phyloP scores from a whole-genome alignment of 495 filamentous ascomycete species.

The Copromyces sp. region DNA sequence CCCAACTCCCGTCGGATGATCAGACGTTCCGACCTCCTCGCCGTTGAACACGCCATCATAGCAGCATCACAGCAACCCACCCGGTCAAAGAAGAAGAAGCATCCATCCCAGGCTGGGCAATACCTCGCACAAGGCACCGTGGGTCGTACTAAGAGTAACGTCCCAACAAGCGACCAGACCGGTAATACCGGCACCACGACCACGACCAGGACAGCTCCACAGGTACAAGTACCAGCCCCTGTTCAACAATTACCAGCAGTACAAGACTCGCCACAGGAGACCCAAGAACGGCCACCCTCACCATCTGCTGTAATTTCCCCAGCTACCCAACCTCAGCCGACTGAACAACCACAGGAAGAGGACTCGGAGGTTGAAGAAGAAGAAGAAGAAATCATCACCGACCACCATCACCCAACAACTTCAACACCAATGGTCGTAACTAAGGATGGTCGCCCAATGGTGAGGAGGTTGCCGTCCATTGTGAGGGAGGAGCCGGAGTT shows the following conservation, averaged over 20 bases:
- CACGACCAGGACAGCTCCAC: background rate
- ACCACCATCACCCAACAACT: background rate
- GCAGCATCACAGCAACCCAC: conserved; percentile 39
- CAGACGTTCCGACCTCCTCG: conserved; percentile 23
- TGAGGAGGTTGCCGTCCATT: conserved; percentile 49
- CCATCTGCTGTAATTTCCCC: conserved; percentile 11
- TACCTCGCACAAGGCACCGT: conserved; percentile 30
- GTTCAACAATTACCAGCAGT: background rate
- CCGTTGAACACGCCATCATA: conserved; percentile 29
- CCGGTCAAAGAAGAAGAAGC: conserved; percentile 44
- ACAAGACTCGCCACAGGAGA: background rate
- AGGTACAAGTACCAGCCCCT: background rate
- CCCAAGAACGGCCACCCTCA: conserved; percentile 6
- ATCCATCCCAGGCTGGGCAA: conserved; percentile 19
- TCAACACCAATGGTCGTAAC: background rate
- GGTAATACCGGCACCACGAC: conserved; percentile 21
- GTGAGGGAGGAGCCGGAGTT: conserved; percentile 52
- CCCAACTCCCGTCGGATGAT: conserved; percentile 49
- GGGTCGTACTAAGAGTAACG: conserved; percentile 12
- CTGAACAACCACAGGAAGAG: conserved; percentile 8
- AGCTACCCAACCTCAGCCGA: conserved; percentile 7
- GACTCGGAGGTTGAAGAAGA: background rate
- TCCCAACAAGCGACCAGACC: conserved; percentile 24
- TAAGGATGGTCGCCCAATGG: conserved; percentile 4
- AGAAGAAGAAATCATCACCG: background rate